Conservation (phyloP, 192 early-diverging fungal species). For the Backusella tuberculispora region DNA sequence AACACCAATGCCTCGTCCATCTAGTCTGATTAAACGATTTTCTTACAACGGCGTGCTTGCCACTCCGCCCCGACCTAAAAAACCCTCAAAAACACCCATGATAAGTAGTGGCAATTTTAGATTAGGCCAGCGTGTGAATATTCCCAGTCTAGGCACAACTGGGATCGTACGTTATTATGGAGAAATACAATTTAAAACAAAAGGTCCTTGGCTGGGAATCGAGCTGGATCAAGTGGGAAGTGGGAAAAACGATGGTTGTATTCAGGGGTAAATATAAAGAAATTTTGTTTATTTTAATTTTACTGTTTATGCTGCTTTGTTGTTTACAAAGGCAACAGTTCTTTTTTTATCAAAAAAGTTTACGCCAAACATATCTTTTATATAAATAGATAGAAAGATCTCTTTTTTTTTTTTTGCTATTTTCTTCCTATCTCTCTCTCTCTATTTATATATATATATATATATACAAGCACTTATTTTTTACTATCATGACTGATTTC, state of each 20-base stretch:
- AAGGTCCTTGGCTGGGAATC: constrained; percentile 79
- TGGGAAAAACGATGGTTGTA: constrained; percentile 80
- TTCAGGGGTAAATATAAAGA: constrained; percentile 55
- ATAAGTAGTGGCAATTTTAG: background rate
- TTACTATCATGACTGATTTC: constrained; percentile 2
- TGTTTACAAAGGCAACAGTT: background rate
- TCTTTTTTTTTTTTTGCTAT: background rate
- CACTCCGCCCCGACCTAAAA: background rate
- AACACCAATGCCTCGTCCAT: constrained; percentile 20
- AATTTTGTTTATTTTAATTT: constrained; percentile 11
- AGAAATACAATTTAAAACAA: constrained; percentile 66
- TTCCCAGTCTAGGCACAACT: constrained; percentile 14
- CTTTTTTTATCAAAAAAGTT: background rate
- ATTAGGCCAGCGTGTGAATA: constrained; percentile 21
- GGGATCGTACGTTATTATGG: constrained; percentile 77
- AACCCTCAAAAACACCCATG: background rate
- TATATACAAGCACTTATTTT: too few species aligned
- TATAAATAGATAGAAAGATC: background rate
- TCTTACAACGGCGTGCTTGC: constrained; percentile 2
- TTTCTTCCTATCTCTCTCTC: background rate
- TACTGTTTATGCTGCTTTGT: constrained; percentile 11
- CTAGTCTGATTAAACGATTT: constrained; percentile 17
- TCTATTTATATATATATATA: background rate
- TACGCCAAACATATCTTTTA: background rate
- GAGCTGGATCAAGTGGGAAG: constrained; percentile 69